phyloP scores from a whole-genome alignment of 2,329 filamentous ascomycete genomes.

The Bertia moriformis region DNA sequence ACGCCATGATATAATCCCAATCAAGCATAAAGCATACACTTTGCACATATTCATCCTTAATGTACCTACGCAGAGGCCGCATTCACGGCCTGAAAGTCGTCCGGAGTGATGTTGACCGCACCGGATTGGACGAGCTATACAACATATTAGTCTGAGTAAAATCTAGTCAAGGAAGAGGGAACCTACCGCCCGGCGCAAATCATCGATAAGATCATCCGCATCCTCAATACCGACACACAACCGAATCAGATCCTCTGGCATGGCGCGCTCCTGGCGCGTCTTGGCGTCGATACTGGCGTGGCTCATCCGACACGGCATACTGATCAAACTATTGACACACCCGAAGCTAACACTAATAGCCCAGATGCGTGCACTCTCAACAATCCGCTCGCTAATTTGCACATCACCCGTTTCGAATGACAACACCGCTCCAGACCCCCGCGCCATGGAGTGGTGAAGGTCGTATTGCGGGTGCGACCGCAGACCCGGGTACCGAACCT shows the following conservation, averaged over 20 bases:
- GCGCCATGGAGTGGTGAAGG: conserved; percentile 86
- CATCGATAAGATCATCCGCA: conserved; percentile 77
- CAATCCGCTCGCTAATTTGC: conserved; percentile 73
- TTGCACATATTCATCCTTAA: neutral
- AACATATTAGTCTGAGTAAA: conserved; percentile 9
- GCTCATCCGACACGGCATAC: conserved; percentile 17
- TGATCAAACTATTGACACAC: conserved; percentile 95
- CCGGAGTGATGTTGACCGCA: conserved; percentile 71
- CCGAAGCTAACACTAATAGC: conserved; percentile 59
- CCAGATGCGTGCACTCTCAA: conserved; percentile 79
- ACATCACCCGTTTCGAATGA: conserved; percentile 92
- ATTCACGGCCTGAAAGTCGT: conserved; percentile 58
- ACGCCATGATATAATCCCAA: neutral
- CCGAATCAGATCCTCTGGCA: conserved; percentile 94
- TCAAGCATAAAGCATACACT: no score
- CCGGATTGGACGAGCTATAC: conserved; percentile 77
- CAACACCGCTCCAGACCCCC: conserved; percentile 83
- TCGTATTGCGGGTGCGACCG: conserved; percentile 94
- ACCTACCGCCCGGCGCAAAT: conserved; percentile 78
- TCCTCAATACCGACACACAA: conserved; percentile 96
- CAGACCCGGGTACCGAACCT: conserved; percentile 84
- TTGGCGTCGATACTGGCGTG: conserved; percentile 37
- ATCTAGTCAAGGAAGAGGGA: conserved; percentile 1
- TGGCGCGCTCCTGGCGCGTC: conserved; percentile 71
- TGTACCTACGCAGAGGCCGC: neutral